Percentiles rank a stretch among this genome's conserved stretches.
Conservation (phyloP, 1,284 basidiomycete species). For the Austroboletus novae-zelandiae region DNA sequence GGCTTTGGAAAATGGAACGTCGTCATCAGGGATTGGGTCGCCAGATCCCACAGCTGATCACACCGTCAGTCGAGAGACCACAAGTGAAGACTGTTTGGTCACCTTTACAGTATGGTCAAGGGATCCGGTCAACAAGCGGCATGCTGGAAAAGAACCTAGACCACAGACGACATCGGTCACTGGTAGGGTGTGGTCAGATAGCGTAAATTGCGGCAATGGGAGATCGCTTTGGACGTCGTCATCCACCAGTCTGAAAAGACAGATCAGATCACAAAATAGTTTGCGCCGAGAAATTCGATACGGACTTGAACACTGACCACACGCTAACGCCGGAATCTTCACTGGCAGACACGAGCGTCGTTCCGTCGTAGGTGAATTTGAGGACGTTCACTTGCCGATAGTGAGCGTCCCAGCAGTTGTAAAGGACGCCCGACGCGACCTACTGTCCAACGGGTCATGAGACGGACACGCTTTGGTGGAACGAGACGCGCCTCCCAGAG, state of each 20-base stretch:
- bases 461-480: not conserved
- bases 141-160: slow-evolving; percentile 74
- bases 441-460: slow-evolving; percentile 37
- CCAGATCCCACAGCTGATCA: slow-evolving; percentile 76
- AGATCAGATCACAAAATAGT: slow-evolving; percentile 5
- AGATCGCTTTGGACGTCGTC: slow-evolving; percentile 67
- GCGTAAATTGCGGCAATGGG: slow-evolving; percentile 73
- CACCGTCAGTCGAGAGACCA: slow-evolving; percentile 5
- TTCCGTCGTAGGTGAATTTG: slow-evolving; percentile 80
- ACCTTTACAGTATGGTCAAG: slow-evolving; percentile 94
- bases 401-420: slow-evolving; percentile 91
- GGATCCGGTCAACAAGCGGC: slow-evolving; percentile 78
- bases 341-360: slow-evolving; percentile 80
- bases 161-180: slow-evolving; percentile 83
- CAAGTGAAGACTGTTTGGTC: slow-evolving; percentile 8
- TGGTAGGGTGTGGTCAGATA: slow-evolving; percentile 91
- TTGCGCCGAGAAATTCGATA: slow-evolving; percentile 26
- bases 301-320: slow-evolving; percentile 85
- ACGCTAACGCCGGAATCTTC: slow-evolving; percentile 88
- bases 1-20: slow-evolving; percentile 83
- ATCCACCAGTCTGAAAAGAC: slow-evolving; percentile 57
- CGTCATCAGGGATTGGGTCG: slow-evolving; percentile 73
- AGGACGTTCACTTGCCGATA: slow-evolving; percentile 86
- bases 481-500: slow-evolving; percentile 77
- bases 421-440: slow-evolving; percentile 87